These are phyloP conservation scores for Naganishia vishniacii DNA, from an alignment of 768 basidiomycete genomes.

Conservation along the genomic window DNA sequence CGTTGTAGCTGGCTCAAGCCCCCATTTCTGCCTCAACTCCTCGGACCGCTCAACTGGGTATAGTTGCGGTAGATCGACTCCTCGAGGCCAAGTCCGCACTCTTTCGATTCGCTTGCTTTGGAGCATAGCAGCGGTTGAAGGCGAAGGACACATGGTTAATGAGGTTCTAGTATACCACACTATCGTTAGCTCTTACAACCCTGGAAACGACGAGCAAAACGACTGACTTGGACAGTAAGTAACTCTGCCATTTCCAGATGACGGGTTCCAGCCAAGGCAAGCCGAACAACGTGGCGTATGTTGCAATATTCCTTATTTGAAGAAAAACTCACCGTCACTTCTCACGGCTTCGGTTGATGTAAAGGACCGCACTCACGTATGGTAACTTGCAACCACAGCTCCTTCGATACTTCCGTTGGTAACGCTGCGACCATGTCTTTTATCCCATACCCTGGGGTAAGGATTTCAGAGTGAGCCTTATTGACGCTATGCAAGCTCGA, in stretches of 20 bases:
- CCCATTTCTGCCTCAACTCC: conserved; percentile 45
- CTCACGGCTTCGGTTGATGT: background rate
- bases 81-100: conserved; percentile 51
- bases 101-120: conserved; percentile 39
- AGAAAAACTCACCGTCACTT: background rate
- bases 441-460: conserved; percentile 37
- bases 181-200: background rate
- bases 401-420: conserved; percentile 42
- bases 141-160: conserved; percentile 51
- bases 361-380: conserved; percentile 43
- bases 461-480: no score
- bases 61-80: conserved; percentile 49
- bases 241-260: conserved; percentile 50
- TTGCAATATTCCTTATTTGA: conserved; percentile 44
- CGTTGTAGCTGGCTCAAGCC: conserved; percentile 19
- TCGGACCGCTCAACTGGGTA: conserved; percentile 41
- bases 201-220: background rate
- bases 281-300: conserved; percentile 52
- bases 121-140: conserved; percentile 49
- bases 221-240: conserved; percentile 44
- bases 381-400: conserved; percentile 50
- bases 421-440: conserved; percentile 36
- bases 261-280: conserved; percentile 49
- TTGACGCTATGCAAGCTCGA: no score
- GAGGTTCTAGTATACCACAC: conserved; percentile 34